Evolutionary conservation across 495 filamentous ascomycete genomes (phyloP), one percentile per base, ranked within the genome.

Genomic region (Penicillium odoratum): DNA sequence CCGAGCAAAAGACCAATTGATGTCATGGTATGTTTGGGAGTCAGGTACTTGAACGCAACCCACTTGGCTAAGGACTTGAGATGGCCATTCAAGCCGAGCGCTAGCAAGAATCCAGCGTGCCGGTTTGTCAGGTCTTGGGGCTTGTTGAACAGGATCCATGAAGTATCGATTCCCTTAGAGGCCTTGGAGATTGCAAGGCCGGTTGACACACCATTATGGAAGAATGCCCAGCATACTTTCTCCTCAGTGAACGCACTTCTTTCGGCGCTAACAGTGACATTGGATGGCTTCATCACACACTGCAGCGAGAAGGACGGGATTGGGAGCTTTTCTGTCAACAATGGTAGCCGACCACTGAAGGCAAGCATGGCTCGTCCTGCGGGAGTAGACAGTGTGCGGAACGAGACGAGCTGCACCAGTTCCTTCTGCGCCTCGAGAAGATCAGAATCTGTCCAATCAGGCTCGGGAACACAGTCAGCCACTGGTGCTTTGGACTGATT

Each of bases 141-240:
- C 68, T 96, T 98, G 74, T 99, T 99, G 77, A 94, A 97, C 38
- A 96, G 79, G 63, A 99, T 96, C 94, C 94, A 99, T 0, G 92
- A 96, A 2, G 92, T 97, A 63, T 99, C 94, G 57, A 99, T 97
- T 6, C 92, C 92, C 69, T 90, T 92, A 0, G 93, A 94, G 33
- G 91, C 81, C 28, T 85, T 88, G 1, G 95, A 95, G 50, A 98
- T 95, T 34, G 90, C 91, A 48, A 99, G 77, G 8, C 93, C 94
- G 11, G 89, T 89, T 5, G 93, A 86, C 21, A 96, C 94, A 33
- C 94, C 94, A 56, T 92, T 89, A 73, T 99, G 93, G 76, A 99
- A 98, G 73, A 96, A 99, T 0, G 93, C 94, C 94, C 94, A 99
- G 68, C 87, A 89, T 16, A 94, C 88, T 74, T 96, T 98, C 69